phyloP scores from a whole-genome alignment of 805 yeast genomes.

The Clavispora phyllophila region DNA sequence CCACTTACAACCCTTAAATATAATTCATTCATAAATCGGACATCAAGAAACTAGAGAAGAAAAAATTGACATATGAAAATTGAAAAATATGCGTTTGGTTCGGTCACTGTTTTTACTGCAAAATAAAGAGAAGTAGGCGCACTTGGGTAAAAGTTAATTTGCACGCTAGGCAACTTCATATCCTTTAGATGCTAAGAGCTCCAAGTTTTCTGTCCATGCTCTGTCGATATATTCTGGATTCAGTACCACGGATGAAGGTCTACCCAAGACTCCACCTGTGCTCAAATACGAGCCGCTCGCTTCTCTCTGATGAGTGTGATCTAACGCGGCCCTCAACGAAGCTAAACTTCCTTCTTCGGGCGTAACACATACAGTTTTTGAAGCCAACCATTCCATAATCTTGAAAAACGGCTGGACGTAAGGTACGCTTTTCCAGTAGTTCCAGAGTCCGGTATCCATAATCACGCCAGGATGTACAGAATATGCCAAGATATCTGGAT shows the following conservation, averaged over 20 bases:
- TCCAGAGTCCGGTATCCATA: constrained; percentile 29
- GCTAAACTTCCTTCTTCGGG: constrained; percentile 33
- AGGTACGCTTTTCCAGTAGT: constrained; percentile 23
- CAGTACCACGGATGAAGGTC: constrained; percentile 21
- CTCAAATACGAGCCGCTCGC: constrained; percentile 28
- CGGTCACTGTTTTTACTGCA: too few relatives aligned
- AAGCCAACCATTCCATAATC: constrained; percentile 11
- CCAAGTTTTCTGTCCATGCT: constrained; percentile 27
- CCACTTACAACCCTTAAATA: too few relatives aligned
- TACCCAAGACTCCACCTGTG: constrained; percentile 27
- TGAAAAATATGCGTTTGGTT: too few relatives aligned
- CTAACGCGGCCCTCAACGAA: constrained; percentile 31
- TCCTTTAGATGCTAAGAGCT: constrained; percentile 17
- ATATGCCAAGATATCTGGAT: constrained; percentile 29
- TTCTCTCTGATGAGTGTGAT: constrained; percentile 16
- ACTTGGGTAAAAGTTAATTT: too few relatives aligned
- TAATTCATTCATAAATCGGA: too few relatives aligned
- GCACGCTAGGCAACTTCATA: too few relatives aligned
- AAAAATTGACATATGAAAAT: too few relatives aligned
- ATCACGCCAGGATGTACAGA: constrained; percentile 39
- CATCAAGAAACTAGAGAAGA: too few relatives aligned
- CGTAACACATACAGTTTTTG: constrained; percentile 21
- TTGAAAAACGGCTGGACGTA: constrained; percentile 19
- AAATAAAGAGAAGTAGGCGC: too few relatives aligned
- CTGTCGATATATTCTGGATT: constrained; percentile 17